Conservation (phyloP, 2,329 filamentous ascomycete species). For the Alternaria sp. region DNA sequence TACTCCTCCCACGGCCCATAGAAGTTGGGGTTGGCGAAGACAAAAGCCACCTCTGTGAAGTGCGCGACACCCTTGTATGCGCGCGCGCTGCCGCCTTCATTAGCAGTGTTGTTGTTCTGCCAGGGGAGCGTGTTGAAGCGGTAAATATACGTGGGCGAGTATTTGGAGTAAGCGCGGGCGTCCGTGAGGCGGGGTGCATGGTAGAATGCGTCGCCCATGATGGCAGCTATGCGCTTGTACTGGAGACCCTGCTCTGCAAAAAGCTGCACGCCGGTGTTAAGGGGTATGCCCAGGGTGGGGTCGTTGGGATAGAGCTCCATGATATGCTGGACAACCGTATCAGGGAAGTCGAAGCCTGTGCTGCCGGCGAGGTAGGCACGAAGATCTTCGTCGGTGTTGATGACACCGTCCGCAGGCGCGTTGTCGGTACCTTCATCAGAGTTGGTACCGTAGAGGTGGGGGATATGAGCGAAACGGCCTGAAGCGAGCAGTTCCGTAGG, state of each 20-base stretch:
- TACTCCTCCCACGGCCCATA: conserved; percentile 52
- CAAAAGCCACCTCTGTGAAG: conserved; percentile 61
- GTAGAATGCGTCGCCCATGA: conserved; percentile 63
- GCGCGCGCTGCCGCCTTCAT: conserved; percentile 54
- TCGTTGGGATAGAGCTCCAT: conserved; percentile 48
- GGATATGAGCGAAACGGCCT: conserved; percentile 69
- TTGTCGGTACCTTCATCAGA: conserved; percentile 72
- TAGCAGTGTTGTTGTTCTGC: conserved; percentile 34
- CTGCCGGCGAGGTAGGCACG: conserved; percentile 44
- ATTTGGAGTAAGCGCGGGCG: conserved; percentile 57
- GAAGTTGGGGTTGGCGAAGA: conserved; percentile 55
- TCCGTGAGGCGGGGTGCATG: conserved; percentile 61
- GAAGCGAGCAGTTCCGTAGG: conserved; percentile 63
- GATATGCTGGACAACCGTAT: conserved; percentile 41
- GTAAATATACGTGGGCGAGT: conserved; percentile 65
- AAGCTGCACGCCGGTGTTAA: conserved; percentile 42
- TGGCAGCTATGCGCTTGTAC: conserved; percentile 64
- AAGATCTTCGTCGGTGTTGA: conserved; percentile 65
- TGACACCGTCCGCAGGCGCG: conserved; percentile 58
- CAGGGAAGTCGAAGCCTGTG: conserved; percentile 45
- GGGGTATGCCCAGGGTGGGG: conserved; percentile 41
- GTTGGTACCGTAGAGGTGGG: conserved; percentile 70
- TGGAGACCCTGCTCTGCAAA: conserved; percentile 51
- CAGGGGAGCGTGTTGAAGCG: conserved; percentile 63
- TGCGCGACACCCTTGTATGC: conserved; percentile 61